Evolutionary conservation across 129 eudicot genomes (phyloP).

Genomic region (Tanacetum coccineum): DNA sequence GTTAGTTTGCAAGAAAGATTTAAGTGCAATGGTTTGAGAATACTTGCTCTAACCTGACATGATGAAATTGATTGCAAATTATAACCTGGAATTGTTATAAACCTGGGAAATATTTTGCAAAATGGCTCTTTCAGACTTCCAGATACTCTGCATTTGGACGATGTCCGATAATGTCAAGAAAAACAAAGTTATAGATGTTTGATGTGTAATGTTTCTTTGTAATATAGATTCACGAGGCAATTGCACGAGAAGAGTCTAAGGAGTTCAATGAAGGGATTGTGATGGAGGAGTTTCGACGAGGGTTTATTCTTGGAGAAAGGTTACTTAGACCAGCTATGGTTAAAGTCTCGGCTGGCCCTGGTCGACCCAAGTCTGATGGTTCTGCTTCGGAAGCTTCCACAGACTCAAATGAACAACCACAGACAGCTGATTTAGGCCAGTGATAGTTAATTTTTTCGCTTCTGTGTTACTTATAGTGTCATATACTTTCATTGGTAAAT

Average conservation of each 20-base stretch:
- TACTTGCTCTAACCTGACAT: too few species aligned
- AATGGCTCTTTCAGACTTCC: too few species aligned
- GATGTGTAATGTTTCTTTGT: conserved; percentile 7
- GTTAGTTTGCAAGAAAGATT: neutral
- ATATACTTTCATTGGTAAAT: conserved; percentile 13
- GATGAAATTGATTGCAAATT: too few species aligned
- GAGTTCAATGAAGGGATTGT: conserved; percentile 80
- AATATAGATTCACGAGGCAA: conserved; percentile 81
- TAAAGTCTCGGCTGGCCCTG: conserved; percentile 93
- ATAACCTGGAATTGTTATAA: too few species aligned
- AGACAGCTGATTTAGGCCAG: conserved; percentile 43
- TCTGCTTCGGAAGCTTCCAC: conserved; percentile 15
- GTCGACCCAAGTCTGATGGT: conserved; percentile 36
- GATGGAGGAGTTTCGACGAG: conserved; percentile 71
- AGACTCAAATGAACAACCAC: conserved; percentile 35
- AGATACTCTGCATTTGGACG: too few species aligned
- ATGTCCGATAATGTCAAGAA: too few species aligned
- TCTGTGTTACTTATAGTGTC: neutral
- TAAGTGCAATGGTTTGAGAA: too few species aligned
- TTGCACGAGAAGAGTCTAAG: conserved; percentile 81
- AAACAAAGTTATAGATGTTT: conserved; percentile 12
- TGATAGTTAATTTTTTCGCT: conserved; percentile 26
- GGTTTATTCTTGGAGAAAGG: conserved; percentile 74
- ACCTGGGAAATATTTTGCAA: too few species aligned
- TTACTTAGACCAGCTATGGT: conserved; percentile 92